Evolutionary conservation across 257 asterid species (phyloP).

Genomic region (Hygrophila difformis): DNA sequence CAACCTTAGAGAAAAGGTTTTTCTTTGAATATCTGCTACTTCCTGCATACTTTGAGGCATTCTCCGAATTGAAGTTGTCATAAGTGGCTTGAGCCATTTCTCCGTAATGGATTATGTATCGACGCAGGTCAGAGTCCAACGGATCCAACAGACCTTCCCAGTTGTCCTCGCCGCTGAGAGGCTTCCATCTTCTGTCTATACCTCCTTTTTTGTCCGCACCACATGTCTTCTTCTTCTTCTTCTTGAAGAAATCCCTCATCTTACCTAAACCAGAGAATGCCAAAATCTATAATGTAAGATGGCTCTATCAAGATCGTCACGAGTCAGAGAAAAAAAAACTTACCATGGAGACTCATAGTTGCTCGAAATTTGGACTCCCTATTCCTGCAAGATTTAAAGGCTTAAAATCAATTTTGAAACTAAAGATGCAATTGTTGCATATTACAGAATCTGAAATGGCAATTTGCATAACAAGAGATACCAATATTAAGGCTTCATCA

Average conservation of each 20-base stretch:
- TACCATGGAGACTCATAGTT: constrained; percentile 13
- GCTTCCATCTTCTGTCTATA: constrained; percentile 32
- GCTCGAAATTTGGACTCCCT: neutral
- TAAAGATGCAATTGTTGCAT: too few species aligned
- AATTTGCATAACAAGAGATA: too few species aligned
- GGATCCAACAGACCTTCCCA: constrained; percentile 48
- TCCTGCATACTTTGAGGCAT: constrained; percentile 25
- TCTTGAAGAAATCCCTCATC: constrained; percentile 5
- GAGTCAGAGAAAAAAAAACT: too few species aligned
- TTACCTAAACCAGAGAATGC: constrained; percentile 5
- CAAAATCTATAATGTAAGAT: neutral
- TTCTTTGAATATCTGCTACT: constrained; percentile 20
- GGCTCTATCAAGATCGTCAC: too few species aligned
- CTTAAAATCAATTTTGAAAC: too few species aligned
- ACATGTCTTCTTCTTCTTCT: neutral
- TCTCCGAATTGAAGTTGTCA: constrained; percentile 37
- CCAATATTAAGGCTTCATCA: too few species aligned
- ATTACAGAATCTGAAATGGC: too few species aligned
- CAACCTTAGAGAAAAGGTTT: constrained; percentile 26
- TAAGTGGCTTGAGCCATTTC: constrained; percentile 51
- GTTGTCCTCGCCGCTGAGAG: constrained; percentile 33
- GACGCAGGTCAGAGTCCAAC: constrained; percentile 40
- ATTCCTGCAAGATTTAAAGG: too few species aligned
- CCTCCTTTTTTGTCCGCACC: neutral
- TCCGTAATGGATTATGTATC: constrained; percentile 37